Percentiles rank a stretch among this genome's conserved stretches.
Evolutionary conservation across 2,329 filamentous ascomycete species (phyloP).

Genomic region (Cladosporium sp.): DNA sequence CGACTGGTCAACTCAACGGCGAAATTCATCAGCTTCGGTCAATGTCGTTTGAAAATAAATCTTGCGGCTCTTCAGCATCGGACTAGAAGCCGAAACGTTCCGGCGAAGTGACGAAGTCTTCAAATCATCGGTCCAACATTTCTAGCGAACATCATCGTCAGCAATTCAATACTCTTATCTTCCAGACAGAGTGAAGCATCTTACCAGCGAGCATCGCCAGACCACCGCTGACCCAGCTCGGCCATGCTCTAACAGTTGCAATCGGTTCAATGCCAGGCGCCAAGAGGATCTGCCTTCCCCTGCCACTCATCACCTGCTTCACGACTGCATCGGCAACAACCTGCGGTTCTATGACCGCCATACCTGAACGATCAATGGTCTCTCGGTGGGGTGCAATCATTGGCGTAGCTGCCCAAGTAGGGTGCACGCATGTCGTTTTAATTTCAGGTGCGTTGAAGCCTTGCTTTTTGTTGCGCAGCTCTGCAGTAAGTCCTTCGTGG

Average conservation of each 20-base stretch:
- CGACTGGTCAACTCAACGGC: too few species aligned
- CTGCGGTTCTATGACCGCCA: conserved; percentile 35
- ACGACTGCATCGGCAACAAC: conserved; percentile 41
- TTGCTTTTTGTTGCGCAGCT: conserved; percentile 35
- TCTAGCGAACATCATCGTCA: not conserved
- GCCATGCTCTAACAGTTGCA: conserved; percentile 15
- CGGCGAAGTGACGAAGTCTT: too few species aligned
- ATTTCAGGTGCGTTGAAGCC: conserved; percentile 39
- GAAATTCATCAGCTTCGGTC: too few species aligned
- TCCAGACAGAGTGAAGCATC: not conserved
- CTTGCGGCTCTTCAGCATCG: too few species aligned
- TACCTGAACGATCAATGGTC: conserved; percentile 30
- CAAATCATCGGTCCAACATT: not conserved
- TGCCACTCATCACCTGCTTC: conserved; percentile 39
- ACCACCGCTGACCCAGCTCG: conserved; percentile 16
- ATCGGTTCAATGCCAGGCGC: conserved; percentile 22
- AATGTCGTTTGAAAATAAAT: too few species aligned
- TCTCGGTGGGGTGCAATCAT: conserved; percentile 33
- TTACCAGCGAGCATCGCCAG: not conserved
- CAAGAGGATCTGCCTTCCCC: conserved; percentile 40
- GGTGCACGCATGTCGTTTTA: conserved; percentile 41
- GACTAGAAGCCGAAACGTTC: too few species aligned
- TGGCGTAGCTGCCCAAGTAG: conserved; percentile 39
- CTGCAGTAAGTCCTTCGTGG: conserved; percentile 46
- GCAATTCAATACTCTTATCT: not conserved